Conservation (phyloP, 495 filamentous ascomycete species). For the Podospora pseudocomata region DNA sequence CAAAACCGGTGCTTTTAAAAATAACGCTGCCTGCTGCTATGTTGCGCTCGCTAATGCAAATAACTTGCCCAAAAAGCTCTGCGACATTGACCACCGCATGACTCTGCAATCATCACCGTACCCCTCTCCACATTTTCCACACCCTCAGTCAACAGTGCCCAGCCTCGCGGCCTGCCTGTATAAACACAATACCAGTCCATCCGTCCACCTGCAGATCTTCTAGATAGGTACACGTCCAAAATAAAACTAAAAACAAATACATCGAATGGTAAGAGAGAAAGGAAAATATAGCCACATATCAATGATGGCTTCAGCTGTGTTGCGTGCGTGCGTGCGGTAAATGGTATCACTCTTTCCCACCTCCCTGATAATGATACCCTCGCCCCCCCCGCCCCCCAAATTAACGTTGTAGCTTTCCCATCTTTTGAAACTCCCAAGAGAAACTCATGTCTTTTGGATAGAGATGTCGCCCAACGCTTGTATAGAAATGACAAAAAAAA, state of each 20-base stretch:
- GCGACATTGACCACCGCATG: background rate
- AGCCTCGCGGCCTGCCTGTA: background rate
- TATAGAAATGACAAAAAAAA: background rate
- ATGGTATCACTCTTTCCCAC: background rate
- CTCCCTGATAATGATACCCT: background rate
- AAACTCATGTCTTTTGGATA: background rate
- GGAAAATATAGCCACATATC: background rate
- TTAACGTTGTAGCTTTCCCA: background rate
- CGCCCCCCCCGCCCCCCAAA: background rate
- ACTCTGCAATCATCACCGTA: background rate
- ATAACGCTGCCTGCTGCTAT: background rate
- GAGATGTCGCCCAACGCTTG: background rate
- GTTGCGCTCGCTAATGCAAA: background rate
- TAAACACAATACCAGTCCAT: background rate
- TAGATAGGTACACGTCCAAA: background rate
- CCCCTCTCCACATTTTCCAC: background rate
- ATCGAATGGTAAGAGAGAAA: background rate
- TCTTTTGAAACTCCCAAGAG: background rate
- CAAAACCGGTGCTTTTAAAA: background rate
- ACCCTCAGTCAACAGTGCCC: background rate
- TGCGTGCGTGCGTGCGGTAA: background rate
- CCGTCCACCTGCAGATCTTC: background rate
- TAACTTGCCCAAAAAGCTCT: background rate
- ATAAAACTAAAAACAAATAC: background rate
- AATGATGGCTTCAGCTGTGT: background rate